Evolutionary conservation across 2,329 filamentous ascomycete genomes (phyloP), one percentile per base, ranked within the genome.

Genomic region (Colletotrichum spinosum): DNA sequence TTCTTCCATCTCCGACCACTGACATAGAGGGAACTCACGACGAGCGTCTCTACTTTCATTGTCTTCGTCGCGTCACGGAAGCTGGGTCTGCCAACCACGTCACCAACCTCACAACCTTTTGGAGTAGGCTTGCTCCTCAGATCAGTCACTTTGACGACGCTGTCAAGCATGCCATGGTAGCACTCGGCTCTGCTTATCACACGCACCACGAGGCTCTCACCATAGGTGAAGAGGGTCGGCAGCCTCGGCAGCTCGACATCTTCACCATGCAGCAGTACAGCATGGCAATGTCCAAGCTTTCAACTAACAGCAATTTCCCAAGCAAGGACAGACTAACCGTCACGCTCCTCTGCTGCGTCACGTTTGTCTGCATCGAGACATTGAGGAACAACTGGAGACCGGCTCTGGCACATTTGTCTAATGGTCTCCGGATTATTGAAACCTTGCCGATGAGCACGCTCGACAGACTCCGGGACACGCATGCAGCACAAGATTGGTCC

Each of bases 211-310:
- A 52, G 17, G 48, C 52, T 6, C 65, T 60, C 17, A 46, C 46
- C 17, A 41, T 49, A 42, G 49, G 49, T 8, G 57, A 69, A 55
- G 61, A 67, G 34, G 56, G 68, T 12, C 55, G 69, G 42, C 60
- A 68, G 37, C 68, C 69, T 6, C 71, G 71, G 33, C 69, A 74
- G 35, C 70, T 75, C 4, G 77, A 80, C 52, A 68, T 76, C 6
- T 78, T 79, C 67, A 75, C 74, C 45, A 75, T 80, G 60, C 73
- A 77, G 59, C 76, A 80, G 56, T 80, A 80, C 67, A 77, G 75
- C 68, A 70, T 72, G 9, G 76, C 78, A 17, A 76, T 80, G 55
- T 74, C 74, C 52, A 71, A 73, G 44, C 53, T 66, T 25, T 63
- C 57, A 10, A 57, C 34, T 46, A 54, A 62, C n/a, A 49, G 52